These are phyloP conservation scores for Aspergillus jensenii DNA, from an alignment of 2,329 filamentous ascomycete species.

Conservation along the genomic window DNA sequence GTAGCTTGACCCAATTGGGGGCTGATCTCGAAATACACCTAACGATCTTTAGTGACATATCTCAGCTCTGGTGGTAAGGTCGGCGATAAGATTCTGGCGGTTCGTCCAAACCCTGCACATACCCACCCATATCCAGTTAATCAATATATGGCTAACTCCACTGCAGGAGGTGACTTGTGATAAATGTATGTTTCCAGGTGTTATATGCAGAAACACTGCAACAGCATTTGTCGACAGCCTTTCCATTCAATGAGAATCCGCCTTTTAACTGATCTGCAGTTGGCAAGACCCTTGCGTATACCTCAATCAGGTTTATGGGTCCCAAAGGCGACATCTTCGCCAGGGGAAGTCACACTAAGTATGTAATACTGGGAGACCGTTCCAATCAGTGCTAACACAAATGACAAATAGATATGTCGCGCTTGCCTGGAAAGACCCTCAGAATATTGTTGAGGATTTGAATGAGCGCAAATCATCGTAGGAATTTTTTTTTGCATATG, in stretches of 20 bases:
- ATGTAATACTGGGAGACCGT: slow-evolving; percentile 18
- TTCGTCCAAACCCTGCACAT: slow-evolving; percentile 32
- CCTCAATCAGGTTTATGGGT: slow-evolving; percentile 62
- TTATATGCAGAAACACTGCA: neutral
- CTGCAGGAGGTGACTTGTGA: slow-evolving; percentile 60
- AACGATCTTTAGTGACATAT: slow-evolving; percentile 55
- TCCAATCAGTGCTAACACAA: neutral
- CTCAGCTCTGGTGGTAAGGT: slow-evolving; percentile 63
- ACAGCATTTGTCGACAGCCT: neutral
- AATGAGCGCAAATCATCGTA: slow-evolving; percentile 9
- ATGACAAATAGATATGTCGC: slow-evolving; percentile 52
- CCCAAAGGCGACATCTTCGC: slow-evolving; percentile 60
- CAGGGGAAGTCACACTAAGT: slow-evolving; percentile 68
- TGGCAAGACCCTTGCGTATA: slow-evolving; percentile 66
- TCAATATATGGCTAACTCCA: slow-evolving; percentile 17
- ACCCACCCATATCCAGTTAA: neutral
- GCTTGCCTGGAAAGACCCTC: slow-evolving; percentile 61
- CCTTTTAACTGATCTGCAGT: slow-evolving; percentile 40
- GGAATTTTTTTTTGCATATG: neutral
- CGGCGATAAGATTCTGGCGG: slow-evolving; percentile 58
- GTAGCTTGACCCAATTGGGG: neutral
- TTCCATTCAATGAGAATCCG: neutral
- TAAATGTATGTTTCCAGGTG: slow-evolving; percentile 52
- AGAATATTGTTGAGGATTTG: slow-evolving; percentile 61
- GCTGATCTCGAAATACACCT: neutral